Base-by-base conservation (phyloP, 1,284 basidiomycete species). In the Microbotryum silenes-acaulis region DNA sequence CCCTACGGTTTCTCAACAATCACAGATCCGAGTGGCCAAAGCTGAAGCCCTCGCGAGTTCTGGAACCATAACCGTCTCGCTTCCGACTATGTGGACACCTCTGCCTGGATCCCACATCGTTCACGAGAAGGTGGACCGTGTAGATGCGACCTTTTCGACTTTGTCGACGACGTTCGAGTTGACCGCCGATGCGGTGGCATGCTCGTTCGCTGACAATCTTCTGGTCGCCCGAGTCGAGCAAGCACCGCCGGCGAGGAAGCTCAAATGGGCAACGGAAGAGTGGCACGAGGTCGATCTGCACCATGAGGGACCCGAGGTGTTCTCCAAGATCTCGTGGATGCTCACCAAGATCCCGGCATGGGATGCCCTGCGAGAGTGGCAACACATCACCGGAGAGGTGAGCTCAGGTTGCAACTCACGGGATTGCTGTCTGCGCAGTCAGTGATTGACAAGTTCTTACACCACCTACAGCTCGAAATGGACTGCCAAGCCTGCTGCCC, bases 221-320 rank as follows among this genome's bases (percentile, higher is more conserved):
- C 80, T 94, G 89, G 87, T 71, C 80, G 78, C 4, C 84, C 89
- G 45, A 83, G 87, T 42, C 80, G 92, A 44, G 79, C 75, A 60
- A 66, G 79, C 18, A 79, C 81, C 23, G 80, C 86, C 70, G 83
- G 85, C 12, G 86, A 88, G 54, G 69, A 79, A 48, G n/a, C 49
- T 59, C 3, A 87, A 91, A 72, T 96, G 91, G 91, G 83, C 86
- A 4, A 78, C 79, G 45, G 83, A 81, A 10, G 67, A 73, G 2
- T 94, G 89, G 89, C 78, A 77, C 37, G 87, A 91, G 71, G 83
- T 96, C 37, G 89, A 93, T 74, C 85, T 88, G 67, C 79, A 89
- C 9, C 86, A 91, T 71, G 88, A 93, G 70, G 85, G 90, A 7
- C 73, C 75, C 45, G 79, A 82, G 2, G 87, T 85, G 0, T 93